phyloP scores from a whole-genome alignment of 2,329 filamentous ascomycete genomes.

The Fusarium illudens region DNA sequence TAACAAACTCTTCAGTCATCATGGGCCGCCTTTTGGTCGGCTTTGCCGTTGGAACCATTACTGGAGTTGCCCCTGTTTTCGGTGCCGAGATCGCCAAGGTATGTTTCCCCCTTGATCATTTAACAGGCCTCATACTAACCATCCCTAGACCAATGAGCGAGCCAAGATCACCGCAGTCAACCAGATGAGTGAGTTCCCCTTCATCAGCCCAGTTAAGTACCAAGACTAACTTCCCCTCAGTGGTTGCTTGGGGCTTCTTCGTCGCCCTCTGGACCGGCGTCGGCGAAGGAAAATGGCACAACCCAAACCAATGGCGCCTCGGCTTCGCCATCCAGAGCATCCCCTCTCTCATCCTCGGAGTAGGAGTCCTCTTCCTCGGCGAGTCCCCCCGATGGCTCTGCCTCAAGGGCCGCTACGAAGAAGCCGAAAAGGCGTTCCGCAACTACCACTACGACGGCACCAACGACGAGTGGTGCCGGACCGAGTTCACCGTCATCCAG shows the following conservation, averaged over 20 bases:
- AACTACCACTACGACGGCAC: conserved; percentile 48
- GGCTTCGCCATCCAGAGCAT: conserved; percentile 50
- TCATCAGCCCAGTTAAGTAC: accelerated
- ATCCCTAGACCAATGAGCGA: conserved; percentile 46
- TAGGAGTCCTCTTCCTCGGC: conserved; percentile 47
- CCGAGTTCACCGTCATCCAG: conserved; percentile 48
- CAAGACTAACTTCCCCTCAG: conserved; percentile 31
- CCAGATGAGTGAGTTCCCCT: conserved; percentile 49
- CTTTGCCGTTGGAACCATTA: conserved; percentile 52
- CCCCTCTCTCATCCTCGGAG: conserved; percentile 46
- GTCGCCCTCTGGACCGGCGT: conserved; percentile 52
- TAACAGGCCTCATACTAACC: not conserved
- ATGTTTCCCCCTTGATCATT: not conserved
- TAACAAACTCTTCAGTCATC: conserved; percentile 44
- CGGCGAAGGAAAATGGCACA: conserved; percentile 50
- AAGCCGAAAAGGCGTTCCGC: conserved; percentile 47
- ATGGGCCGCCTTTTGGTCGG: conserved; percentile 50
- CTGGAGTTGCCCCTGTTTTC: conserved; percentile 52
- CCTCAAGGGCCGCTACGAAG: conserved; percentile 48
- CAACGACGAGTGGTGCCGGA: conserved; percentile 49
- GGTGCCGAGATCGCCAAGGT: conserved; percentile 54
- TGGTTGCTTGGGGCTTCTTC: conserved; percentile 54
- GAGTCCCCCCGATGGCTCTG: conserved; percentile 51
- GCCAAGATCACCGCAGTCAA: conserved; percentile 52
- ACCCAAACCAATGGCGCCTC: conserved; percentile 50